Evolutionary conservation across 768 basidiomycete species (phyloP).

Genomic region (Megacollybia marginata): DNA sequence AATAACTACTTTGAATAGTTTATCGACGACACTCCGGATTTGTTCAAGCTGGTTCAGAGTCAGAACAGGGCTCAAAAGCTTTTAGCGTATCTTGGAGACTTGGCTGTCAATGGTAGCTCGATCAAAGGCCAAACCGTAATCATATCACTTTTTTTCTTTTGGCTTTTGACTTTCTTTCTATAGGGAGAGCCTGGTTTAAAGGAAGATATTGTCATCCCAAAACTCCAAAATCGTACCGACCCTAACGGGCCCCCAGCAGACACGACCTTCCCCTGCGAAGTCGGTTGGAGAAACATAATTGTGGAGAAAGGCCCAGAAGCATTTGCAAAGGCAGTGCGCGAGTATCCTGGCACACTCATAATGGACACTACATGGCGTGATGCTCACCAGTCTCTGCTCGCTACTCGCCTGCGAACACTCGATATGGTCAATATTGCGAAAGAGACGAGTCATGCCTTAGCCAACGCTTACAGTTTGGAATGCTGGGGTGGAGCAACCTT

Average conservation of each 20-base stretch:
- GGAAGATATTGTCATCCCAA: constrained; percentile 78
- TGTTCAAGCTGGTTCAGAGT: constrained; percentile 96
- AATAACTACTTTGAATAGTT: constrained; percentile 44
- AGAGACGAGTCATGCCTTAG: constrained; percentile 91
- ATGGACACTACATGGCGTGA: constrained; percentile 99
- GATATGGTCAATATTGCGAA: constrained; percentile 99
- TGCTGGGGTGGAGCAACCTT: constrained; percentile 99
- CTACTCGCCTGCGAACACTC: constrained; percentile 90
- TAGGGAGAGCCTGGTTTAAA: constrained; percentile 92
- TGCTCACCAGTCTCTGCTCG: constrained; percentile 95
- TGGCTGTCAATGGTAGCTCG: constrained; percentile 95
- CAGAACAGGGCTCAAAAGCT: constrained; percentile 99
- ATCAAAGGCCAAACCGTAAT: constrained; percentile 86
- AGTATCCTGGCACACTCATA: constrained; percentile 90
- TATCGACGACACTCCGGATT: constrained; percentile 99
- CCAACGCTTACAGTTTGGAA: constrained; percentile 94
- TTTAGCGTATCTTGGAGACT: constrained; percentile 92
- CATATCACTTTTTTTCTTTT: neutral
- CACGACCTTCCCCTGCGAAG: constrained; percentile 71
- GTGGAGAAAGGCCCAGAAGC: constrained; percentile 96
- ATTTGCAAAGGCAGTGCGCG: constrained; percentile 95
- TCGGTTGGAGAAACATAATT: constrained; percentile 98
- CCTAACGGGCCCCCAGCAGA: constrained; percentile 72
- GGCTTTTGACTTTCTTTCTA: neutral
- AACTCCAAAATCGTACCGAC: constrained; percentile 71